Percentiles rank a stretch among this genome's conserved stretches.
Evolutionary conservation across 2,329 filamentous ascomycete species (phyloP).

Genomic region (Aspergillus viridinutans): DNA sequence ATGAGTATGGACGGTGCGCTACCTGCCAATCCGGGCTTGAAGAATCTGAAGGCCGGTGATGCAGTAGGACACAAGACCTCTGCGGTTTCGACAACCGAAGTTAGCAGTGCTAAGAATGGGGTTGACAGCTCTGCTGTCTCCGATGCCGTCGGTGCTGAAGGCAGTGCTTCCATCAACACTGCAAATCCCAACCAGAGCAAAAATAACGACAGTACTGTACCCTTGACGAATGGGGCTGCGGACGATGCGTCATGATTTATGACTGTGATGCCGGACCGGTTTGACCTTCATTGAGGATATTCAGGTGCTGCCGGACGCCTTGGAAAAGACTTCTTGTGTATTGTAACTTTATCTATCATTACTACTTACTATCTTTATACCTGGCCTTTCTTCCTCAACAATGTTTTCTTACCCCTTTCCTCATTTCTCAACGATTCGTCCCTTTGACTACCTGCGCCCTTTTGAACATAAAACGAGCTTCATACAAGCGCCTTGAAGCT

Average conservation of each 20-base stretch:
- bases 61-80: slow-evolving; percentile 8
- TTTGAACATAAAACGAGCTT: not conserved
- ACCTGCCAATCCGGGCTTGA: slow-evolving; percentile 4
- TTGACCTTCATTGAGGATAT: not conserved
- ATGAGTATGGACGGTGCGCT: slow-evolving; percentile 14
- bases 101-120: slow-evolving; percentile 11
- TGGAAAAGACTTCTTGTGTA: slow-evolving; percentile 10
- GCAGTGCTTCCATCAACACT: slow-evolving; percentile 4
- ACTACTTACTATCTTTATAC: slow-evolving; percentile 2
- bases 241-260: slow-evolving; percentile 44
- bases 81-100: slow-evolving; percentile 7
- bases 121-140: slow-evolving; percentile 10
- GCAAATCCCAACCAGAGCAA: slow-evolving; percentile 17
- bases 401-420: not conserved
- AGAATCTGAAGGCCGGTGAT: slow-evolving; percentile 46
- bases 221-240: slow-evolving; percentile 55
- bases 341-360: slow-evolving; percentile 11
- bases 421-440: not conserved
- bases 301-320: not conserved
- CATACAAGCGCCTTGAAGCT: not conserved
- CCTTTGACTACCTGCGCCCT: not conserved
- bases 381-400: not conserved
- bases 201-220: slow-evolving; percentile 33
- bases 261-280: not conserved
- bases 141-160: slow-evolving; percentile 12